These are phyloP conservation scores for Fusarium zealandicum DNA, from an alignment of 2,329 filamentous ascomycete genomes.

Conservation along the genomic window DNA sequence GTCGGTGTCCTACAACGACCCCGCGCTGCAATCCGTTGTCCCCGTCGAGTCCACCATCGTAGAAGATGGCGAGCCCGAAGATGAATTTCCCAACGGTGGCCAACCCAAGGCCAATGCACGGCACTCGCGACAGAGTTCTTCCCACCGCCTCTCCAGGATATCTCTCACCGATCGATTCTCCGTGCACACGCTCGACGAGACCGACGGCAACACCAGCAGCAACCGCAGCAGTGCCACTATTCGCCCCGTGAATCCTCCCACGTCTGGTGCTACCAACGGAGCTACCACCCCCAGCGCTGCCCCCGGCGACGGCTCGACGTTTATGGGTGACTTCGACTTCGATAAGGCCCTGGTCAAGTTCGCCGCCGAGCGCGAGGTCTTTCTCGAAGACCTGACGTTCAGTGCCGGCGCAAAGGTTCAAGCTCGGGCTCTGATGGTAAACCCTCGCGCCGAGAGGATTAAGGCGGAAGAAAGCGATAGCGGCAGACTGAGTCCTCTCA, in stretches of 20 bases:
- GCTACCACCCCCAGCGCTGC: constrained; percentile 30
- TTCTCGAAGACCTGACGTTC: constrained; percentile 90
- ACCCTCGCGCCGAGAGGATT: constrained; percentile 83
- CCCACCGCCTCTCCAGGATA: constrained; percentile 64
- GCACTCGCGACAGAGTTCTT: constrained; percentile 68
- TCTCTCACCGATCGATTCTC: constrained; percentile 60
- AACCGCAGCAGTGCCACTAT: constrained; percentile 74
- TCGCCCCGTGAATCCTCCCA: constrained; percentile 50
- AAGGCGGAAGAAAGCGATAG: constrained; percentile 72
- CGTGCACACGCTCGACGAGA: constrained; percentile 64
- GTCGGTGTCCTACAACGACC: constrained; percentile 69
- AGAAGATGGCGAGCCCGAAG: constrained; percentile 67
- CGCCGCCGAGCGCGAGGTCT: constrained; percentile 91
- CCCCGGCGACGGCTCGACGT: constrained; percentile 44
- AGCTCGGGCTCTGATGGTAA: constrained; percentile 73
- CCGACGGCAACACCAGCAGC: constrained; percentile 65
- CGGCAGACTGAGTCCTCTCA: constrained; percentile 63
- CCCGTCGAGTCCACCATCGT: constrained; percentile 64
- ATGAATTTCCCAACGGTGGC: constrained; percentile 45
- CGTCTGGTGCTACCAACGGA: constrained; percentile 39
- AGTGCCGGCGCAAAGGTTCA: constrained; percentile 82
- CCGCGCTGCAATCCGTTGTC: constrained; percentile 43
- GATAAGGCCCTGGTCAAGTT: constrained; percentile 94
- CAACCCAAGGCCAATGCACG: constrained; percentile 46
- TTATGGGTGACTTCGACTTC: constrained; percentile 81